Base-by-base conservation (phyloP, 306 rosid species). In the Glycine soja region DNA sequence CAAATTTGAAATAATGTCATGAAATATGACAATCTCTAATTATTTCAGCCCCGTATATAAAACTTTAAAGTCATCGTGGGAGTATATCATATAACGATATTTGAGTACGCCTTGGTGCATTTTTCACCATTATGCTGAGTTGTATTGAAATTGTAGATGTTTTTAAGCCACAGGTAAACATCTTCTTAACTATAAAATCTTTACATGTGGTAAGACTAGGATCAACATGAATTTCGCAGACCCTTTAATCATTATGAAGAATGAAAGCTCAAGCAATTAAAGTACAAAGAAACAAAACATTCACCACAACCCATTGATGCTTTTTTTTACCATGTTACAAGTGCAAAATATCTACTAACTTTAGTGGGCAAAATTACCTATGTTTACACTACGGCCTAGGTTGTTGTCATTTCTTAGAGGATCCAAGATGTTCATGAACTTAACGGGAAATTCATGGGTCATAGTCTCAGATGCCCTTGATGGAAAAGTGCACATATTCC, bases 401-500 rank as follows among this genome's bases (percentile, higher is more conserved):
- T 92, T 92, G 87, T 92, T 92, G 70, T 88, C 75, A 59, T 80
- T 73, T 81, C 84, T 88, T 43, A 92, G 89, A 72, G 97, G 94
- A 89, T 92, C 97, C 83, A 90, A 40, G 19, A 92, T 82, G 84
- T 92, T 92, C 82, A 90, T n/a, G 80, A 4, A 46, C 91, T 88
- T 92, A 3, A 74, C 52, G 8, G 85, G 84, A 78, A 92, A 90
- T 75, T 88, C 89, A 51, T 56, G 83, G 56, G 34, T 70, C 7
- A 4, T 38, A 75, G 76, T 78, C 52, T 84, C 87, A 0, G 72
- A 36, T 50, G 45, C 75, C 82, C 47, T 86, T 59, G 74, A 45
- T 57, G 75, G 75, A 77, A 34, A 83, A 71, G 89, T 79, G 63
- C 78, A 88, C 67, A 81, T 74, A 70, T 81, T 86, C 86, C 85